Conservation (phyloP, 75 land plant genomes). For the Chamaecyparis obtusa region DNA sequence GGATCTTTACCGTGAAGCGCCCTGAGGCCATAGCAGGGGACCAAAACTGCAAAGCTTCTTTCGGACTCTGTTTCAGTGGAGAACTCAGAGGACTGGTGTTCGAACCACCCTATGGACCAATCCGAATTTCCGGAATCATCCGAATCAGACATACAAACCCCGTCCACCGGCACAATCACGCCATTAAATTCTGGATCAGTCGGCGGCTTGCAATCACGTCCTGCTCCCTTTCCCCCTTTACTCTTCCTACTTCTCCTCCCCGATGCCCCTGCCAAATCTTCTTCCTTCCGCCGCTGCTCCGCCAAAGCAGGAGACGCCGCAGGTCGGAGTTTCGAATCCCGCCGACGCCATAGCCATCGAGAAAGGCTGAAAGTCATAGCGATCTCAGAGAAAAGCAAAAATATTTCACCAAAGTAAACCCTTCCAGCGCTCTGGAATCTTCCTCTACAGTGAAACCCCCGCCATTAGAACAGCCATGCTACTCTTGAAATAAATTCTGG, state of each 20-base stretch:
- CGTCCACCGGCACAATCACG: constrained; percentile 24
- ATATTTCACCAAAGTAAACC: background rate
- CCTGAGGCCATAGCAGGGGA: constrained; percentile 31
- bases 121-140: constrained; percentile 30
- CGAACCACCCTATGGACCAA: constrained; percentile 38
- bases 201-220: background rate
- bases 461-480: background rate
- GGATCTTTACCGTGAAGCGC: background rate
- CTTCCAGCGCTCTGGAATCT: background rate
- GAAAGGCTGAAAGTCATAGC: background rate
- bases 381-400: background rate
- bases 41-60: constrained; percentile 25
- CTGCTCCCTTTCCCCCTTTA: too few species aligned
- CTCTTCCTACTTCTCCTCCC: background rate
- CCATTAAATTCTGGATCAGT: constrained; percentile 22
- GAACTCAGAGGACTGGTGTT: constrained; percentile 21
- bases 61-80: constrained; percentile 15
- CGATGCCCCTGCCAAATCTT: background rate
- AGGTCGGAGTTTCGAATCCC: background rate
- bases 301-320: background rate
- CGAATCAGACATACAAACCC: constrained; percentile 17
- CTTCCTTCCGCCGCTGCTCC: background rate
- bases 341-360: background rate
- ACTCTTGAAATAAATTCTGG: background rate
- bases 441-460: background rate